These are phyloP conservation scores for Rosa chinensis DNA, from an alignment of 306 rosid species.

Conservation along the genomic window DNA sequence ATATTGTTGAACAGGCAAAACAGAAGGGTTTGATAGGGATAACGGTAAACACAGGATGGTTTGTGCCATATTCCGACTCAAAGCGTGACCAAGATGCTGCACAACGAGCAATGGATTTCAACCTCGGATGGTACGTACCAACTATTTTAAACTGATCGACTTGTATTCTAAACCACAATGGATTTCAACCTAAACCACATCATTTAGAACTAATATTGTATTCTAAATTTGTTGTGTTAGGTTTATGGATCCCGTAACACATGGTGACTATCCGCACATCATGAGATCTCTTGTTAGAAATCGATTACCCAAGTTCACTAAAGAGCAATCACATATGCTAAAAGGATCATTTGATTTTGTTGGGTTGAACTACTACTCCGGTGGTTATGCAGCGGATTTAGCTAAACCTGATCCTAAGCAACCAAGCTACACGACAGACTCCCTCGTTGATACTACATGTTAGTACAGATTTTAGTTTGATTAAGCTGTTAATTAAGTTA, in stretches of 20 bases:
- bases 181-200: too few species aligned
- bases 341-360: conserved; percentile 59
- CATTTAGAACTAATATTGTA: neutral
- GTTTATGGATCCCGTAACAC: conserved; percentile 52
- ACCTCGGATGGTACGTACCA: conserved; percentile 25
- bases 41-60: conserved; percentile 16
- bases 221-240: conserved; percentile 14
- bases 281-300: conserved; percentile 47
- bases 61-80: neutral
- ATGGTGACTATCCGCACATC: conserved; percentile 54
- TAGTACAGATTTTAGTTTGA: neutral
- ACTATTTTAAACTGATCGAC: neutral
- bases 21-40: conserved; percentile 32
- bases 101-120: conserved; percentile 23
- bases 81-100: conserved; percentile 12
- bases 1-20: conserved; percentile 2
- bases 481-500: neutral
- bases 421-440: conserved; percentile 33
- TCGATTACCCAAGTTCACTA: conserved; percentile 50
- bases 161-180: too few species aligned
- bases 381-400: conserved; percentile 34
- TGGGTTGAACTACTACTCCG: conserved; percentile 56
- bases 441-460: conserved; percentile 36
- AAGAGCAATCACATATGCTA: conserved; percentile 42
- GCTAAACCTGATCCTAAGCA: neutral